Evolutionary conservation across 1,284 basidiomycete genomes (phyloP).

Genomic region (Erythrobasidium hasegawianum): DNA sequence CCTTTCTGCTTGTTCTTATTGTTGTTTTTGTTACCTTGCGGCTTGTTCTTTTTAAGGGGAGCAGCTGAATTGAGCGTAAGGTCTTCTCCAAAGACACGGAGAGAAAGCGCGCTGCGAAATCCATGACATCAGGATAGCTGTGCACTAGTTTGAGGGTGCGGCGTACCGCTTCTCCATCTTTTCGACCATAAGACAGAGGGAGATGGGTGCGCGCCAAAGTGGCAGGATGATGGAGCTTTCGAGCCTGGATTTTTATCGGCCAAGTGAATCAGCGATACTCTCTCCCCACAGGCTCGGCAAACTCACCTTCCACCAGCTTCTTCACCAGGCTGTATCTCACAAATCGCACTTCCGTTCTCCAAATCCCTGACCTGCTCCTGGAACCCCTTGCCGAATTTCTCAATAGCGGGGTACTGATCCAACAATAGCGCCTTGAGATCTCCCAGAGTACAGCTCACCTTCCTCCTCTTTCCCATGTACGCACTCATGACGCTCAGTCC

Average conservation of each 20-base stretch:
- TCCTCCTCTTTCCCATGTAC: slow-evolving; percentile 63
- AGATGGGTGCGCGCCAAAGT: slow-evolving; percentile 84
- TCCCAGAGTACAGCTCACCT: slow-evolving; percentile 61
- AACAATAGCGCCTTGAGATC: slow-evolving; percentile 66
- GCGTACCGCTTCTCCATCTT: slow-evolving; percentile 84
- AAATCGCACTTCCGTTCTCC: slow-evolving; percentile 70
- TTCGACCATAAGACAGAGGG: slow-evolving; percentile 83
- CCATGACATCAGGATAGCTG: neutral
- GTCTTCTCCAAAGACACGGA: slow-evolving; percentile 73
- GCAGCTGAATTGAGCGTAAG: slow-evolving; percentile 46
- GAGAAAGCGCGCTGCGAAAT: slow-evolving; percentile 62
- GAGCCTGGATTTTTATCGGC: no score
- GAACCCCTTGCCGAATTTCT: slow-evolving; percentile 61
- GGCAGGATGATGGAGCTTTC: slow-evolving; percentile 73
- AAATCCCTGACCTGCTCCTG: slow-evolving; percentile 45
- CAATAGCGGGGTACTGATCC: slow-evolving; percentile 67
- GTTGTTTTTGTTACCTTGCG: neutral
- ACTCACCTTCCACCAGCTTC: slow-evolving; percentile 59
- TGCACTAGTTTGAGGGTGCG: no score
- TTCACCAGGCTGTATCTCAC: slow-evolving; percentile 61
- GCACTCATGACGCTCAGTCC: slow-evolving; percentile 77
- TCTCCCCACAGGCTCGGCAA: no score
- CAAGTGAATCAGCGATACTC: no score
- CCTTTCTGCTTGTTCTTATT: neutral
- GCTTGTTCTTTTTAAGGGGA: slow-evolving; percentile 11